Conservation (phyloP, 441 rosid genomes). For the Iberis amara region DNA sequence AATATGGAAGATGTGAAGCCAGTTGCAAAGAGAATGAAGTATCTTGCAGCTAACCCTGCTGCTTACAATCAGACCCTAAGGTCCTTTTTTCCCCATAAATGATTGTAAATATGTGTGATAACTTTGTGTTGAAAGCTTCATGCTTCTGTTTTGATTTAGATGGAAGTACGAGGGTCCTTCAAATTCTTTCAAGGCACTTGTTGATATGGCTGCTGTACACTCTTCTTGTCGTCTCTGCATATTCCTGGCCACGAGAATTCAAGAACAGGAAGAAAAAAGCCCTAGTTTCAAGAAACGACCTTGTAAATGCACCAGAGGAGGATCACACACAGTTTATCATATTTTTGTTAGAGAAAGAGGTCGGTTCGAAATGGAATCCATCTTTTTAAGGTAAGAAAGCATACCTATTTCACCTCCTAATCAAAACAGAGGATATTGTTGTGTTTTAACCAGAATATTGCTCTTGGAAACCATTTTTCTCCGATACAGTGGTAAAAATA, state of each 20-base stretch:
- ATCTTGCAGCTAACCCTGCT: constrained; percentile 58
- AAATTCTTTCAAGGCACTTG: constrained; percentile 78
- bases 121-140: constrained; percentile 6
- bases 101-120: background rate
- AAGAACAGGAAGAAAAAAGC: constrained; percentile 57
- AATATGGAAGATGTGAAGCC: constrained; percentile 44
- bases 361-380: constrained; percentile 64
- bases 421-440: background rate
- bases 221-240: constrained; percentile 91
- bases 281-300: constrained; percentile 54
- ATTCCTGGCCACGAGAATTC: constrained; percentile 62
- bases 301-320: constrained; percentile 69
- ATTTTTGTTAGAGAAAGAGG: constrained; percentile 76
- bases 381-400: constrained; percentile 59
- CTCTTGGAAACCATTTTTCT: background rate
- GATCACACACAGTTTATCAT: constrained; percentile 60
- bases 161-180: constrained; percentile 90
- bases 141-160: constrained; percentile 33
- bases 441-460: background rate
- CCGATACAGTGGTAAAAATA: constrained; percentile 38
- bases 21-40: constrained; percentile 64
- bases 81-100: constrained; percentile 23
- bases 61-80: constrained; percentile 70
- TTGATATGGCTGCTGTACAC: constrained; percentile 89
- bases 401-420: background rate